A percentile compares a stretch with the other conserved stretches of the same genome.
Conservation (phyloP, 345 rosid genomes). For the Lepidium aucheri region DNA sequence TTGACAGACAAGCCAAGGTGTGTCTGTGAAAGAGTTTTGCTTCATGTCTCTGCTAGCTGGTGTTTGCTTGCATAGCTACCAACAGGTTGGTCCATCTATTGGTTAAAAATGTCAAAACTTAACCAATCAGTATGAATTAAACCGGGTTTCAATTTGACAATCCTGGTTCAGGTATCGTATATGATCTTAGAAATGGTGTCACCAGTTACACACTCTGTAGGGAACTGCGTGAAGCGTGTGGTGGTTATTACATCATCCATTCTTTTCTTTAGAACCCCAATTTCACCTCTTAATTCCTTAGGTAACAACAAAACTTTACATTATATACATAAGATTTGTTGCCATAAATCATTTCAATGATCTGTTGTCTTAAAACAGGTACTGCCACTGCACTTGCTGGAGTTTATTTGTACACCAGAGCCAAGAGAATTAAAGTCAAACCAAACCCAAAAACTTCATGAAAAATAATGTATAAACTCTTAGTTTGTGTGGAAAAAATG, state of each 20-base stretch:
- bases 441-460: constrained; percentile 28
- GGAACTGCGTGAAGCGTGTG: constrained; percentile 77
- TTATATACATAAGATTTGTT: neutral
- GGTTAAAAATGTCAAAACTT: neutral
- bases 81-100: constrained; percentile 44
- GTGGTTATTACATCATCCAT: constrained; percentile 70
- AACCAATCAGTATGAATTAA: neutral
- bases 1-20: constrained; percentile 54
- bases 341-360: neutral
- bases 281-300: constrained; percentile 52
- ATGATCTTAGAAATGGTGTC: constrained; percentile 71
- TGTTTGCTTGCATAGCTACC: constrained; percentile 68
- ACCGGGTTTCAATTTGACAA: neutral
- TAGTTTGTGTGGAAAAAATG: constrained; percentile 10
- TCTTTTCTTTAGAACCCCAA: constrained; percentile 57
- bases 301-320: constrained; percentile 28
- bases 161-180: constrained; percentile 53
- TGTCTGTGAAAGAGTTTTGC: constrained; percentile 45
- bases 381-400: constrained; percentile 72
- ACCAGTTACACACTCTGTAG: constrained; percentile 81
- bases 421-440: constrained; percentile 39
- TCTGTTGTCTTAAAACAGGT: constrained; percentile 33
- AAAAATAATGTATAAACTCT: too few relatives aligned
- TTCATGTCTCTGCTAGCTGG: constrained; percentile 58
- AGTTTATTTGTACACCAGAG: constrained; percentile 61